These are phyloP conservation scores for Peronospora destructor DNA, from an alignment of 352 stramenopile genomes.

Conservation along the genomic window DNA sequence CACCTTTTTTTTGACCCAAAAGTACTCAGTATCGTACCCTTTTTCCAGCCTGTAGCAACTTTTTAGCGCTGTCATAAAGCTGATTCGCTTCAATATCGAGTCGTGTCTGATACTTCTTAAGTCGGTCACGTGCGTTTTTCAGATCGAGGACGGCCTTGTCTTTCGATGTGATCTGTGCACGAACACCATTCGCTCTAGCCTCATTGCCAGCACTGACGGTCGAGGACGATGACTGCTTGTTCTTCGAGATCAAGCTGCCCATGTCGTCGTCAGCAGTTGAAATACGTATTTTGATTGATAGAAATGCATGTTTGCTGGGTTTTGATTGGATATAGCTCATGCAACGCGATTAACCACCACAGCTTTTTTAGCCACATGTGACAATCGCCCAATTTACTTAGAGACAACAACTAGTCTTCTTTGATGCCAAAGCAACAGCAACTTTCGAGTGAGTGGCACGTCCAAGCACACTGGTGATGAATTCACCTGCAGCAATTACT, in stretches of 20 bases:
- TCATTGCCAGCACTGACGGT: neutral
- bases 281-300: slow-evolving; percentile 14
- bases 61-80: slow-evolving; percentile 73
- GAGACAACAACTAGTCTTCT: slow-evolving; percentile 35
- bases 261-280: slow-evolving; percentile 13
- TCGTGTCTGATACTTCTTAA: slow-evolving; percentile 78
- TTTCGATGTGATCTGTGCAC: slow-evolving; percentile 73
- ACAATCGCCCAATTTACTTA: neutral
- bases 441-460: slow-evolving; percentile 85
- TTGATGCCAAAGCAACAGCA: slow-evolving; percentile 47
- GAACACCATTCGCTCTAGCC: slow-evolving; percentile 21
- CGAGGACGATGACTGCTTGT: slow-evolving; percentile 25
- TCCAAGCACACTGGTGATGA: slow-evolving; percentile 82
- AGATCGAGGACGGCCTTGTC: slow-evolving; percentile 86
- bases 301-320: slow-evolving; percentile 4
- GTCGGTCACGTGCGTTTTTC: slow-evolving; percentile 84
- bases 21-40: slow-evolving; percentile 24
- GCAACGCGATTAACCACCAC: no score
- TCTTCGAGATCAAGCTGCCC: slow-evolving; percentile 55
- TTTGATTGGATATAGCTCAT: slow-evolving; percentile 3
- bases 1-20: no score
- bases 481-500: slow-evolving; percentile 86
- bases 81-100: slow-evolving; percentile 77
- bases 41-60: slow-evolving; percentile 61
- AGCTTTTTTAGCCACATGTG: no score